Percentiles rank a stretch among this genome's conserved stretches.
phyloP scores from a whole-genome alignment of 805 yeast genomes.

The Hanseniaspora lachancei region DNA sequence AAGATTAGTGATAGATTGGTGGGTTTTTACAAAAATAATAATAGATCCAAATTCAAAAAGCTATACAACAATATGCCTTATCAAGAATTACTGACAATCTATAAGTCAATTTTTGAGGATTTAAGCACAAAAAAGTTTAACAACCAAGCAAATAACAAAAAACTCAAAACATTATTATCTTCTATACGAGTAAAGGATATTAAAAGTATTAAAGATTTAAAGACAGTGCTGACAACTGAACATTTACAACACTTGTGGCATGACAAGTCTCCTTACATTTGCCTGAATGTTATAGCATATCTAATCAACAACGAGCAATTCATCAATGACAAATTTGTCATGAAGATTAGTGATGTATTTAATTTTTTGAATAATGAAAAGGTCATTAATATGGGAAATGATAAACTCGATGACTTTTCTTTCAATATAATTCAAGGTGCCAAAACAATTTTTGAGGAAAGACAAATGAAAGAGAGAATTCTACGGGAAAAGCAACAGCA shows the following conservation, averaged over 20 bases:
- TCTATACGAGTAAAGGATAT: background rate
- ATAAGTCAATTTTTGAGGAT: background rate
- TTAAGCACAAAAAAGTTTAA: background rate
- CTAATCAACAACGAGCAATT: slow-evolving; percentile 7
- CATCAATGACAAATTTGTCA: slow-evolving; percentile 22
- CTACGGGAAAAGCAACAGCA: slow-evolving; percentile 35
- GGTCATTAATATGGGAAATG: slow-evolving; percentile 31
- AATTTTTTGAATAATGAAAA: slow-evolving; percentile 25
- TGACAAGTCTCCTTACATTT: slow-evolving; percentile 22
- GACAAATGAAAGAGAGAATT: slow-evolving; percentile 32
- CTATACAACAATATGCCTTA: background rate
- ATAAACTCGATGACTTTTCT: slow-evolving; percentile 22
- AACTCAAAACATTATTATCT: background rate
- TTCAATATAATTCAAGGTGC: slow-evolving; percentile 16
- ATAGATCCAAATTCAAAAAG: background rate
- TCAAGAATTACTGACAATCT: background rate
- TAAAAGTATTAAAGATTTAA: background rate
- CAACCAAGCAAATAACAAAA: background rate
- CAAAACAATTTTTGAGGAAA: slow-evolving; percentile 26
- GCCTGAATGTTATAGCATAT: slow-evolving; percentile 15
- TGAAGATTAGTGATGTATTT: slow-evolving; percentile 28
- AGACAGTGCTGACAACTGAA: background rate
- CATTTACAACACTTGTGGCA: background rate
- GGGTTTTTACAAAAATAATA: background rate
- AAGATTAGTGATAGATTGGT: background rate